Conservation (phyloP, 768 basidiomycete species). For the Suillus clintonianus region DNA sequence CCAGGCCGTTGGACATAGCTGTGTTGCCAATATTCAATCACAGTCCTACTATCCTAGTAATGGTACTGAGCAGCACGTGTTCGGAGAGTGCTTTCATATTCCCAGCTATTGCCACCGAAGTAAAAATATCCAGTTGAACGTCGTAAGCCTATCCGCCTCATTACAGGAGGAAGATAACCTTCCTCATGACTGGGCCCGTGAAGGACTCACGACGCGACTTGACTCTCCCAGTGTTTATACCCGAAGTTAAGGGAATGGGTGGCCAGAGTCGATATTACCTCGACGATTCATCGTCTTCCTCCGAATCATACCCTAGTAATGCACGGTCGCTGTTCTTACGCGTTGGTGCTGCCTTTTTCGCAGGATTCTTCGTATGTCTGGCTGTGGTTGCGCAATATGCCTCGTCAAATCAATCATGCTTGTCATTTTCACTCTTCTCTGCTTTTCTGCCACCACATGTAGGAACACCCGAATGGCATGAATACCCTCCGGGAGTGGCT, state of each 20-base stretch:
- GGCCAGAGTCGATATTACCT: not conserved
- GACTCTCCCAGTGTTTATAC: not conserved
- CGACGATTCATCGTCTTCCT: not conserved
- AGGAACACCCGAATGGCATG: constrained; percentile 67
- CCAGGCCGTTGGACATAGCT: too few relatives aligned
- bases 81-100: too few relatives aligned
- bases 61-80: too few relatives aligned
- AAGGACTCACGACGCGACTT: not conserved
- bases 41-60: too few relatives aligned
- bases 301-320: not conserved
- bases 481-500: constrained; percentile 60
- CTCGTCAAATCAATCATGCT: constrained; percentile 2
- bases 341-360: constrained; percentile 10
- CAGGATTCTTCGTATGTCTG: constrained; percentile 13
- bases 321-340: constrained; percentile 3
- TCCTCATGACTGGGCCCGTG: not conserved
- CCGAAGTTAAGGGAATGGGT: not conserved
- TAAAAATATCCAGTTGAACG: not conserved
- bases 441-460: constrained; percentile 33
- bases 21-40: too few relatives aligned
- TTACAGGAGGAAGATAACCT: not conserved
- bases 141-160: not conserved
- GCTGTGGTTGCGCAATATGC: constrained; percentile 10
- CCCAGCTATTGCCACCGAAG: not conserved
- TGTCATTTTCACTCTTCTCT: not conserved